These are phyloP conservation scores for Rugosomyces carneus DNA, from an alignment of 1,284 basidiomycete genomes.

Conservation along the genomic window DNA sequence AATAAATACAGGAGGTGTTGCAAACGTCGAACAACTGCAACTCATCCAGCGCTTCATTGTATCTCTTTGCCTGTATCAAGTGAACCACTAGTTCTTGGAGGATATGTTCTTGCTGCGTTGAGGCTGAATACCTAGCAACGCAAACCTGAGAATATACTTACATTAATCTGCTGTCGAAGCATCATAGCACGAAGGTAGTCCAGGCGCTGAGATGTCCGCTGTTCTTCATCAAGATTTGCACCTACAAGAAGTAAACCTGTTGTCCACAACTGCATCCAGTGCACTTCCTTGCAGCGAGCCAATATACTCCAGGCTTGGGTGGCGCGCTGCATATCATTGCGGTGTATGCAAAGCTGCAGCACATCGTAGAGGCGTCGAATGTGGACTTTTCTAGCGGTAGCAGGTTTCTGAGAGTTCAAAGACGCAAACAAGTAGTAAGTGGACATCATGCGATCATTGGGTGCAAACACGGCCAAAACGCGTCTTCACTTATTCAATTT, in stretches of 20 bases:
- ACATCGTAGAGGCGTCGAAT: constrained; percentile 70
- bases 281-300: constrained; percentile 75
- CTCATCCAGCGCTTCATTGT: constrained; percentile 74
- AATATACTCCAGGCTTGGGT: constrained; percentile 75
- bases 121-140: constrained; percentile 2
- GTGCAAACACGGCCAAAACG: constrained; percentile 13
- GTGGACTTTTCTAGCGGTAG: constrained; percentile 58
- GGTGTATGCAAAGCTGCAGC: constrained; percentile 68
- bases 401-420: constrained; percentile 36
- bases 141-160: constrained; percentile 27
- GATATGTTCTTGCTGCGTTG: constrained; percentile 59
- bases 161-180: constrained; percentile 59
- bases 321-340: constrained; percentile 62
- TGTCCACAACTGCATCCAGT: constrained; percentile 74
- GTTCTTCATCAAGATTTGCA: constrained; percentile 24
- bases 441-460: constrained; percentile 7
- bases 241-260: constrained; percentile 59
- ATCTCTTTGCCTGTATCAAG: constrained; percentile 50
- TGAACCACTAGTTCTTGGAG: constrained; percentile 70
- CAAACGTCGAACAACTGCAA: constrained; percentile 63
- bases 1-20: neutral
- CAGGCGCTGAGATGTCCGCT: constrained; percentile 34
- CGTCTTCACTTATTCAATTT: constrained; percentile 2
- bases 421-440: constrained; percentile 43
- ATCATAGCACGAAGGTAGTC: constrained; percentile 65